Evolutionary conservation across 306 rosid genomes (phyloP), one percentile per base, ranked within the genome.

Genomic region (Rosa persica): DNA sequence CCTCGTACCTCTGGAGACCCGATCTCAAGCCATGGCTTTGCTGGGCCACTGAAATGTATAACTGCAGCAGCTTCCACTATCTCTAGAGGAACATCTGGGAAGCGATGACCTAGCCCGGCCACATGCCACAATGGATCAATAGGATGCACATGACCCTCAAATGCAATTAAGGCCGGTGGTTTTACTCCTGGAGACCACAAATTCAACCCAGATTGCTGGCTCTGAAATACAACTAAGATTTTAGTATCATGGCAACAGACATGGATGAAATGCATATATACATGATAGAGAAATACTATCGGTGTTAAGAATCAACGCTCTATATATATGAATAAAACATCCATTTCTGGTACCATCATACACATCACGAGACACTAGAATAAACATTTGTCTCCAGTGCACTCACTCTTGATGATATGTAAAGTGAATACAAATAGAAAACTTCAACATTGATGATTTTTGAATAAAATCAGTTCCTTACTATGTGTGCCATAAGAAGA

Each of bases 1-100:
- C 86, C 87, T 61, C 90, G 89, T 84, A 87, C 92, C 89, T 88
- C 89, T 23, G 98, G 90, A 79, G 79, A 82, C 54, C 96, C 88
- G 52, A 92, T 92, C 85, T 92, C 97, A 7, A 94, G 97, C 97
- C 98, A 92, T n/a, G 98, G 97, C 86, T 94, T 94, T 62, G 96
- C 97, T 36, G 97, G 98, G 79, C 98, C 98, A 49, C 94, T 90
- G 94, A 92, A 92, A 78, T 94, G 98, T 73, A 92, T 67, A 17
- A 89, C 89, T 51, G 91, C 79, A 9, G 98, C 89, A 60, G 89
- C 88, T 82, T 87, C 86, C 79, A 94, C 55, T 71, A 78, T 75
- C 44, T 85, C 85, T 46, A 36, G 70, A 60, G 79, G 80, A 34
- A 90, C 68, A 67, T 78, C 80, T 48, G 78, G 87, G 0, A 78